A percentile compares a stretch with the other conserved stretches of the same genome.
phyloP scores from a whole-genome alignment of 2,329 filamentous ascomycete genomes.

The Colletotrichum sublineola region DNA sequence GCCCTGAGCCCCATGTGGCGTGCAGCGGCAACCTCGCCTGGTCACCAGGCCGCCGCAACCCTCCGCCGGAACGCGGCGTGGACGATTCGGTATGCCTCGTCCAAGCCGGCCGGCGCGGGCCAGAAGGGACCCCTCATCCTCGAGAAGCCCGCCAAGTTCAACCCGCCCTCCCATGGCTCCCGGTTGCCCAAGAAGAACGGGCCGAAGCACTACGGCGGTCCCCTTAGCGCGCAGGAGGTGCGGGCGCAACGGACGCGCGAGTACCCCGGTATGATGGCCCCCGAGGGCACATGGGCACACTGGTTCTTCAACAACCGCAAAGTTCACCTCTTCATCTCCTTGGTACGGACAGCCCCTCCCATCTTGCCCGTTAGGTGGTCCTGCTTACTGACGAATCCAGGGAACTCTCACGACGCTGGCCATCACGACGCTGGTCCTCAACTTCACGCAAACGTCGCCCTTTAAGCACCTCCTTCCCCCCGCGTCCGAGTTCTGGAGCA shows the following conservation, averaged over 20 bases:
- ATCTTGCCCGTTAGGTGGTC: not conserved
- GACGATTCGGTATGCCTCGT: slow-evolving; percentile 51
- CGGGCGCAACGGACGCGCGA: slow-evolving; percentile 75
- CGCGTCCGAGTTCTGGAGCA: slow-evolving; percentile 74
- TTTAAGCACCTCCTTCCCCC: slow-evolving; percentile 84
- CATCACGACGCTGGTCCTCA: slow-evolving; percentile 78
- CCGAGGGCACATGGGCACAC: slow-evolving; percentile 83
- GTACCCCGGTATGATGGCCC: slow-evolving; percentile 92
- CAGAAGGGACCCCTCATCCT: slow-evolving; percentile 76
- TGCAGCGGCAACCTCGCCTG: slow-evolving; percentile 46
- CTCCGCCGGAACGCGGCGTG: slow-evolving; percentile 39
- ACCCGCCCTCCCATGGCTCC: slow-evolving; percentile 89
- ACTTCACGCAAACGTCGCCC: slow-evolving; percentile 83
- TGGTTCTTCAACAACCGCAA: slow-evolving; percentile 84
- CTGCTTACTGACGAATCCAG: slow-evolving; percentile 49
- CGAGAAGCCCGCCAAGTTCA: slow-evolving; percentile 89
- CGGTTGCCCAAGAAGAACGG: slow-evolving; percentile 70
- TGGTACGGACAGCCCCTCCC: slow-evolving; percentile 70
- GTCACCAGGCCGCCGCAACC: slow-evolving; percentile 44
- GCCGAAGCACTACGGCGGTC: slow-evolving; percentile 81
- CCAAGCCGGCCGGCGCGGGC: slow-evolving; percentile 40
- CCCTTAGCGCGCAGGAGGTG: slow-evolving; percentile 74
- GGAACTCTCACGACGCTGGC: slow-evolving; percentile 79
- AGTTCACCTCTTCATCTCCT: slow-evolving; percentile 85
- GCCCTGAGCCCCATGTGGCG: slow-evolving; percentile 70